These are phyloP conservation scores for Telopea speciosissima DNA, from an alignment of 177 flowering plant genomes.

Conservation along the genomic window DNA sequence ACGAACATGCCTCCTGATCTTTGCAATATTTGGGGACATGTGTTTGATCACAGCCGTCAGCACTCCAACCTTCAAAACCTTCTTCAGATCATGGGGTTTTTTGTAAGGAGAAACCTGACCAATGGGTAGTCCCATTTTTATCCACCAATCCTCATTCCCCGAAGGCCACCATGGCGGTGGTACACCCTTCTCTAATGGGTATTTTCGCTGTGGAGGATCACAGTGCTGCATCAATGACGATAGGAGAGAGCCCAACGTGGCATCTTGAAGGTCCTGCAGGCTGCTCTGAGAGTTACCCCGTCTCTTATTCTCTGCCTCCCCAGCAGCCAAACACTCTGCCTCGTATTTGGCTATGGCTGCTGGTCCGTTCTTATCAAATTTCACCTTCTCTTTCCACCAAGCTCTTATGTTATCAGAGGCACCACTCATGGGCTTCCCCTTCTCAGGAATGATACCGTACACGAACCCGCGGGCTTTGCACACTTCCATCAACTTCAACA, in stretches of 20 bases:
- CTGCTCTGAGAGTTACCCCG: slow-evolving; percentile 33
- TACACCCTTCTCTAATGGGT: slow-evolving; percentile 57
- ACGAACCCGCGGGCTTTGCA: slow-evolving; percentile 81
- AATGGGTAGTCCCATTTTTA: slow-evolving; percentile 36
- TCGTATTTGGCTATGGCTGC: slow-evolving; percentile 69
- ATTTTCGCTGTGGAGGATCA: slow-evolving; percentile 72
- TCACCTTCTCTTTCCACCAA: slow-evolving; percentile 87
- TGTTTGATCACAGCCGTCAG: slow-evolving; percentile 71
- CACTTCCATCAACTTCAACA: slow-evolving; percentile 80
- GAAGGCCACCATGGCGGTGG: slow-evolving; percentile 88
- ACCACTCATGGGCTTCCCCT: slow-evolving; percentile 79
- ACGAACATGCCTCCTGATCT: slow-evolving; percentile 55
- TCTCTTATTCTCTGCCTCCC: slow-evolving; percentile 26
- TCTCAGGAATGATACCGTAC: slow-evolving; percentile 71
- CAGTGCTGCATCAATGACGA: slow-evolving; percentile 82
- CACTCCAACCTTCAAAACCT: slow-evolving; percentile 86
- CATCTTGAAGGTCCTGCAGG: slow-evolving; percentile 72
- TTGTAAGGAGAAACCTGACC: slow-evolving; percentile 58
- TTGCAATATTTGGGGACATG: slow-evolving; percentile 74
- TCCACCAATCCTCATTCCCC: slow-evolving; percentile 72
- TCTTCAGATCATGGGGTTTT: slow-evolving; percentile 77
- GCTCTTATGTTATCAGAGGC: slow-evolving; percentile 69
- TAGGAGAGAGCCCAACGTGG: slow-evolving; percentile 64
- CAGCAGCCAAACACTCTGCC: slow-evolving; percentile 44
- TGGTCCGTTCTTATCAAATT: slow-evolving; percentile 76